Evolutionary conservation across 1,284 basidiomycete genomes (phyloP).

Genomic region (Porodaedalea pini): DNA sequence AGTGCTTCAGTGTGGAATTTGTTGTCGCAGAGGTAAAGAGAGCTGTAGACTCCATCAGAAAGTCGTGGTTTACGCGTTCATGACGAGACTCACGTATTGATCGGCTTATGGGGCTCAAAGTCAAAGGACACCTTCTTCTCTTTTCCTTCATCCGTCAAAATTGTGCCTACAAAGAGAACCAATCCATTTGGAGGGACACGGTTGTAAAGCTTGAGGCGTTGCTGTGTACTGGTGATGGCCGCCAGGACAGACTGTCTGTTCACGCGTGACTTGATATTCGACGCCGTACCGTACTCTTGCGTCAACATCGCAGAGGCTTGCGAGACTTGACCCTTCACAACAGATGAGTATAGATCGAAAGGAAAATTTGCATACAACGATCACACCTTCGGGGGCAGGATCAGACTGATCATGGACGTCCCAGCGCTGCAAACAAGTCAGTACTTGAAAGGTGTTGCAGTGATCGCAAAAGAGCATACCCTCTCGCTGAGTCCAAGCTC

Average conservation of each 20-base stretch:
- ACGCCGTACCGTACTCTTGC: conserved; percentile 96
- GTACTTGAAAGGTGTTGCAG: not conserved
- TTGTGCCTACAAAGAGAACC: conserved; percentile 96
- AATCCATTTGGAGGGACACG: conserved; percentile 96
- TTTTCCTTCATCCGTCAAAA: conserved; percentile 97
- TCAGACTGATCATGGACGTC: conserved; percentile 98
- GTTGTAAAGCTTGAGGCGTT: conserved; percentile 94
- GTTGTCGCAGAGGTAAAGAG: conserved; percentile 98
- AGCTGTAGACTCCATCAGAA: conserved; percentile 42
- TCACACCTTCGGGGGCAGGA: conserved; percentile 88
- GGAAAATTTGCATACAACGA: conserved; percentile 3
- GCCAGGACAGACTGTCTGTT: conserved; percentile 97
- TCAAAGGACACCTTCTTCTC: conserved; percentile 98
- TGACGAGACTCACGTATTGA: conserved; percentile 81
- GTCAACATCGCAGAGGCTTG: conserved; percentile 94
- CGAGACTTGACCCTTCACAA: conserved; percentile 87
- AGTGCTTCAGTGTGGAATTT: conserved; percentile 99
- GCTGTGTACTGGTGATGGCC: conserved; percentile 99
- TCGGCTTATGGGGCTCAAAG: conserved; percentile 97
- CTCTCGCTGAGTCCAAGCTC: conserved; percentile 89
- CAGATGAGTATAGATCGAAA: conserved; percentile 11
- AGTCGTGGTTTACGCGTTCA: not conserved
- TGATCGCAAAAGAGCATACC: conserved; percentile 45
- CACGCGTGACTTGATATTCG: conserved; percentile 99
- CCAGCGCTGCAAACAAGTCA: conserved; percentile 63